Conservation (phyloP, 2,329 filamentous ascomycete genomes). For the Diaporthe velutina region DNA sequence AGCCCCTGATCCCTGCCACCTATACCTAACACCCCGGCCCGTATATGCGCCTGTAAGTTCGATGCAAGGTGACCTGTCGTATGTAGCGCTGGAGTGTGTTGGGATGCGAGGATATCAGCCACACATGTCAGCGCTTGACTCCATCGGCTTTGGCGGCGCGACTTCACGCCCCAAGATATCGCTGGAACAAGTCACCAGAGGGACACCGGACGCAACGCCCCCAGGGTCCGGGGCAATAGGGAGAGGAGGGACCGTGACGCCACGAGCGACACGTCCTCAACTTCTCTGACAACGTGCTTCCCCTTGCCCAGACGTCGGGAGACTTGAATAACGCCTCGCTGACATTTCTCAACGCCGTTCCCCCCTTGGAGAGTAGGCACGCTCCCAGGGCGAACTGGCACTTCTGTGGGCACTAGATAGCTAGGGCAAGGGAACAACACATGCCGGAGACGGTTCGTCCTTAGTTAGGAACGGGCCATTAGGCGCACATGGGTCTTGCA, state of each 20-base stretch:
- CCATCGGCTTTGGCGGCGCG: constrained; percentile 16
- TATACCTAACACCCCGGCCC: constrained; percentile 7
- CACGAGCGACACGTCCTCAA: constrained; percentile 4
- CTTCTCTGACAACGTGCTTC: not conserved
- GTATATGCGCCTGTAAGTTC: constrained; percentile 19
- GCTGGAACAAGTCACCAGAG: constrained; percentile 12
- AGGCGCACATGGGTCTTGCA: constrained; percentile 13
- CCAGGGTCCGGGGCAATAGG: not conserved
- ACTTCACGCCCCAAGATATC: not conserved
- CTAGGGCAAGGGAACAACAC: constrained; percentile 12
- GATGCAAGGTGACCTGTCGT: constrained; percentile 26
- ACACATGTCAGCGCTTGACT: constrained; percentile 28
- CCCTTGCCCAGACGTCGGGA: not conserved
- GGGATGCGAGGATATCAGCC: constrained; percentile 12
- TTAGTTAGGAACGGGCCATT: constrained; percentile 25
- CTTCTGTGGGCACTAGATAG: not conserved
- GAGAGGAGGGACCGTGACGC: not conserved
- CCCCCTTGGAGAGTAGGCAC: not conserved
- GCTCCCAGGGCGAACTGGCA: not conserved
- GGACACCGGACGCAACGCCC: constrained; percentile 1
- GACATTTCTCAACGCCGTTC: not conserved
- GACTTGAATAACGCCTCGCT: not conserved
- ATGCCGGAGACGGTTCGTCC: constrained; percentile 27
- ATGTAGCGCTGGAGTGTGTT: not conserved
- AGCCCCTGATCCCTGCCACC: constrained; percentile 4